These are phyloP conservation scores for Arthrobotrys iridis DNA, from an alignment of 2,329 filamentous ascomycete genomes.

Conservation along the genomic window DNA sequence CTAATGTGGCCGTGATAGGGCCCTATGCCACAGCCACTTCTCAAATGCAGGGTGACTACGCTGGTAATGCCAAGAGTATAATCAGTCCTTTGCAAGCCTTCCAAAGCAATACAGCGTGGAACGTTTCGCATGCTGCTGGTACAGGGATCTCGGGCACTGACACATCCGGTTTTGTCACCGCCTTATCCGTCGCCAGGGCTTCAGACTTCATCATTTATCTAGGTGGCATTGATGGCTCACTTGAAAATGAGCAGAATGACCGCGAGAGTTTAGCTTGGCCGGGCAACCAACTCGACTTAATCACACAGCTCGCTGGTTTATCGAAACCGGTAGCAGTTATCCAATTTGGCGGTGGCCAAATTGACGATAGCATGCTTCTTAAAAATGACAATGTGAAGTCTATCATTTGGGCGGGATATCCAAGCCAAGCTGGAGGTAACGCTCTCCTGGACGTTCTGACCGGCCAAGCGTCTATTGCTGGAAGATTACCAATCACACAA, in stretches of 20 bases:
- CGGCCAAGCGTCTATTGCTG: constrained; percentile 66
- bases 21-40: constrained; percentile 69
- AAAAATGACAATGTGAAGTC: constrained; percentile 65
- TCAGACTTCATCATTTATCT: constrained; percentile 68
- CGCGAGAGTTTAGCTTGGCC: constrained; percentile 67
- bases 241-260: constrained; percentile 68
- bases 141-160: background rate
- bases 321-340: constrained; percentile 67
- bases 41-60: constrained; percentile 71
- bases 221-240: constrained; percentile 67
- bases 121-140: background rate
- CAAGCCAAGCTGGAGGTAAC: constrained; percentile 69
- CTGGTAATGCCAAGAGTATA: constrained; percentile 68
- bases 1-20: constrained; percentile 68
- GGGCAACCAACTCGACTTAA: constrained; percentile 66
- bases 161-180: background rate
- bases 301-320: constrained; percentile 64
- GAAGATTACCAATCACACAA: constrained; percentile 68
- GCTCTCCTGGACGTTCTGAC: constrained; percentile 68
- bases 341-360: constrained; percentile 66
- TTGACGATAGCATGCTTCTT: constrained; percentile 67
- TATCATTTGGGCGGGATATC: constrained; percentile 70
- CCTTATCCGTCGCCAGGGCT: background rate
- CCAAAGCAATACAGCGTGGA: constrained; percentile 53
- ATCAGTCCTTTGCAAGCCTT: constrained; percentile 68